Evolutionary conservation across 179 eudicot genomes (phyloP).

Genomic region (Amaranthus tricolor): DNA sequence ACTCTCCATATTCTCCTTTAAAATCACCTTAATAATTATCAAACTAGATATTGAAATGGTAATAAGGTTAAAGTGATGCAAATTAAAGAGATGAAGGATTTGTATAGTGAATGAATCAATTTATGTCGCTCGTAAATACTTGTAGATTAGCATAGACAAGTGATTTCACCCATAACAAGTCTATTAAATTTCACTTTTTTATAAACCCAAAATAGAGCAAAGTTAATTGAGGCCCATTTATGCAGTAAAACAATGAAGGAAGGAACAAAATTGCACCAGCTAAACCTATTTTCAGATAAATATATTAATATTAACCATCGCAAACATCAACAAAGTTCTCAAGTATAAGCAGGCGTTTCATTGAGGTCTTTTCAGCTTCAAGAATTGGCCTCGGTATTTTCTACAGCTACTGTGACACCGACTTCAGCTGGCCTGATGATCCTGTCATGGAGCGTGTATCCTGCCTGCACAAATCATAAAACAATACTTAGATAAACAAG

Average conservation of each 20-base stretch:
- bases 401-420: slow-evolving; percentile 65
- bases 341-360: slow-evolving; percentile 5
- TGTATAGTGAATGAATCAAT: too few species aligned
- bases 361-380: slow-evolving; percentile 12
- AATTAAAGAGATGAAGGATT: too few species aligned
- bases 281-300: slow-evolving; percentile 12
- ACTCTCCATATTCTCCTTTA: too few species aligned
- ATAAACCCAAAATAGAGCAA: slow-evolving; percentile 1
- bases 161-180: background rate
- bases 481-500: background rate
- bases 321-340: slow-evolving; percentile 15
- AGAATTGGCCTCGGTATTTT: slow-evolving; percentile 36
- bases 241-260: slow-evolving; percentile 11
- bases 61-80: too few species aligned
- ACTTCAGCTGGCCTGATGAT: slow-evolving; percentile 96
- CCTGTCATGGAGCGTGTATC: slow-evolving; percentile 77
- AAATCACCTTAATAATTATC: too few species aligned
- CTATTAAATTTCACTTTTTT: background rate
- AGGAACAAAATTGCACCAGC: slow-evolving; percentile 5
- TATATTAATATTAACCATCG: slow-evolving; percentile 9
- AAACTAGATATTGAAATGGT: too few species aligned
- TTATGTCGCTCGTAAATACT: too few species aligned
- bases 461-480: slow-evolving; percentile 45
- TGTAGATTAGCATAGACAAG: too few species aligned
- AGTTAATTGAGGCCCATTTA: slow-evolving; percentile 11